Conservation (phyloP, 139 green algal genomes). For the Coccomyxa sp. region DNA sequence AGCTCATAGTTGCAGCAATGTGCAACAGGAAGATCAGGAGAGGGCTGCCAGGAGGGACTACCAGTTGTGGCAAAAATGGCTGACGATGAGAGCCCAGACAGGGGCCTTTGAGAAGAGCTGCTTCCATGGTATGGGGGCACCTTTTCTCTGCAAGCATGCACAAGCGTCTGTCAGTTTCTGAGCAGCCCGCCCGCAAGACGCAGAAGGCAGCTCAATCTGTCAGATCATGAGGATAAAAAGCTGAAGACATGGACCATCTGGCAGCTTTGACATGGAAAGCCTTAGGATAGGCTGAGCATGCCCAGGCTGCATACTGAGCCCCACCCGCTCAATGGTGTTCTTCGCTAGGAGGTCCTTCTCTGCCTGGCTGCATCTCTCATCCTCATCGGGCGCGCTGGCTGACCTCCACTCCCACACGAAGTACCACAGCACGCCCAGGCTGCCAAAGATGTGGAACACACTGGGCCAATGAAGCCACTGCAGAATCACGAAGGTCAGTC, state of each 20-base stretch:
- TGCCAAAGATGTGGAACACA: constrained; percentile 95
- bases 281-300: too few relatives aligned
- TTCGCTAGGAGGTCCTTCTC: constrained; percentile 41
- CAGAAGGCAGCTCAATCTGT: too few relatives aligned
- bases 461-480: constrained; percentile 71
- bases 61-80: constrained; percentile 99
- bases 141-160: constrained; percentile 22
- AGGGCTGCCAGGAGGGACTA: too few relatives aligned
- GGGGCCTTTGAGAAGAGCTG: constrained; percentile 76
- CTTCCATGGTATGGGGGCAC: constrained; percentile 84
- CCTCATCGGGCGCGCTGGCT: constrained; percentile 52
- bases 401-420: constrained; percentile 59
- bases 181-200: too few relatives aligned
- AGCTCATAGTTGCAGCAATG: too few relatives aligned
- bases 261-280: too few relatives aligned
- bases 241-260: too few relatives aligned
- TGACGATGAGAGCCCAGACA: constrained; percentile 95
- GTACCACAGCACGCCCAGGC: constrained; percentile 63
- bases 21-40: too few relatives aligned
- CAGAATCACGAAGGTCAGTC: neutral
- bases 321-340: too few relatives aligned
- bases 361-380: constrained; percentile 39
- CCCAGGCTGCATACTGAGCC: too few relatives aligned
- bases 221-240: too few relatives aligned
- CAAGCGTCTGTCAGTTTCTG: too few relatives aligned